phyloP scores from a whole-genome alignment of 495 filamentous ascomycete genomes.

The Talaromyces borbonicus region DNA sequence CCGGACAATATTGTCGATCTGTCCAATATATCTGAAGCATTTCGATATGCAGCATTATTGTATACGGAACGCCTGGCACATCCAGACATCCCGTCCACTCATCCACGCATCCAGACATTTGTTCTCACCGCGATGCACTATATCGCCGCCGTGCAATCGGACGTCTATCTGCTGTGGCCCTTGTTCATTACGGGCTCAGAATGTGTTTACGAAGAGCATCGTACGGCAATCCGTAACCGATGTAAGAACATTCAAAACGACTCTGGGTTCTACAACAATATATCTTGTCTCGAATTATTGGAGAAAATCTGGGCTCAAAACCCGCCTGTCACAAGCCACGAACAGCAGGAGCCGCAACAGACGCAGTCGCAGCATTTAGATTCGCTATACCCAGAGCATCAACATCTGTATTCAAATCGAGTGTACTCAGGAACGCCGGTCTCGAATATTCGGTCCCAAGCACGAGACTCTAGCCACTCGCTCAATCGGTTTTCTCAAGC shows the following conservation, averaged over 20 bases:
- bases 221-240: constrained; percentile 63
- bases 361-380: neutral
- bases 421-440: neutral
- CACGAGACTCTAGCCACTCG: constrained; percentile 7
- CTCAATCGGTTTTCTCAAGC: neutral
- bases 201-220: constrained; percentile 74
- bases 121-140: constrained; percentile 74
- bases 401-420: constrained; percentile 2
- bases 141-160: constrained; percentile 65
- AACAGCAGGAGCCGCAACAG: too few relatives aligned
- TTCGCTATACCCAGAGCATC: neutral
- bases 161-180: constrained; percentile 92
- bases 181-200: constrained; percentile 86
- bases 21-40: constrained; percentile 70
- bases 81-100: constrained; percentile 60
- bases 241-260: constrained; percentile 80
- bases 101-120: constrained; percentile 74
- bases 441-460: constrained; percentile 6
- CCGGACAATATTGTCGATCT: constrained; percentile 40
- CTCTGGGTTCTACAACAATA: constrained; percentile 86
- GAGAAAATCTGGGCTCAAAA: constrained; percentile 71
- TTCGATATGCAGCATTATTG: constrained; percentile 79
- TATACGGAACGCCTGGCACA: constrained; percentile 85
- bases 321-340: constrained; percentile 10
- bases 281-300: constrained; percentile 73